A percentile compares a stretch with the other conserved stretches of the same genome.
Conservation (phyloP, 345 rosid species). For the Sapria himalayana region DNA sequence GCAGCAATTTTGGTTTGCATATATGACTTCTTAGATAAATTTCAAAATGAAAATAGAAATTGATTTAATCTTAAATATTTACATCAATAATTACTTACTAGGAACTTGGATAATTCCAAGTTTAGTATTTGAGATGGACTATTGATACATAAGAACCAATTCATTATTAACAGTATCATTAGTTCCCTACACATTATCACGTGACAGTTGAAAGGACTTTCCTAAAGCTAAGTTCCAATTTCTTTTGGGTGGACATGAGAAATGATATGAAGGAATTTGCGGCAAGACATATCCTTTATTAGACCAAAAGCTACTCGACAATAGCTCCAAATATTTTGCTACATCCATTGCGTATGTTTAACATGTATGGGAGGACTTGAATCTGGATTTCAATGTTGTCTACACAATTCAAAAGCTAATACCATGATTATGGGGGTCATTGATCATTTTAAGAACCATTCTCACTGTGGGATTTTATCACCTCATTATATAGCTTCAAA, state of each 20-base stretch:
- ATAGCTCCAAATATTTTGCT: not conserved
- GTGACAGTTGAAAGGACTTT: too few species aligned
- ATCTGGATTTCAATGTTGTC: not conserved
- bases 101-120: too few species aligned
- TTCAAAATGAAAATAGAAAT: too few species aligned
- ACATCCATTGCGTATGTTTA: not conserved
- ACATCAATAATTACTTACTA: too few species aligned
- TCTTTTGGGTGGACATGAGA: not conserved
- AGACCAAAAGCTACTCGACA: not conserved
- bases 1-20: too few species aligned
- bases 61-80: too few species aligned
- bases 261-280: not conserved
- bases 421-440: not conserved
- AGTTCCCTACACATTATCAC: too few species aligned
- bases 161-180: too few species aligned
- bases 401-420: not conserved
- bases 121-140: too few species aligned
- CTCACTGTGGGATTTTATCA: not conserved
- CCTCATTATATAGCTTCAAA: not conserved
- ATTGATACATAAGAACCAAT: too few species aligned
- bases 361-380: not conserved
- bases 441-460: not conserved
- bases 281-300: not conserved
- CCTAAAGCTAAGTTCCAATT: too few species aligned
- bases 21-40: too few species aligned